Conservation (phyloP, 2,329 filamentous ascomycete genomes). For the Alternaria dauci region DNA sequence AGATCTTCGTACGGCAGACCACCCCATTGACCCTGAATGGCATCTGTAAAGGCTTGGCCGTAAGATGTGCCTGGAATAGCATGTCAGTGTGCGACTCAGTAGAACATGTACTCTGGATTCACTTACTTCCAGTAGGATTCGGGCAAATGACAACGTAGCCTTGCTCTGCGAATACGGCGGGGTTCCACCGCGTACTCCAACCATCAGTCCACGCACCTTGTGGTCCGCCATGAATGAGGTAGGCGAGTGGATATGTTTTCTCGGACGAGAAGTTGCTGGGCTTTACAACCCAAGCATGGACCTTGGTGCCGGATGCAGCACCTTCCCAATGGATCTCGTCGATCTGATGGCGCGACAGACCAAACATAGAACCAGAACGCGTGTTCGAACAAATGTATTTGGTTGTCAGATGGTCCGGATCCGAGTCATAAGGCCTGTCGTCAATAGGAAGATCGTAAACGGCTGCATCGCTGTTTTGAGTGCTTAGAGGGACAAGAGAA, state of each 20-base stretch:
- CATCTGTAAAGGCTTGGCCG: conserved; percentile 78
- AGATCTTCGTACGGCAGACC: conserved; percentile 85
- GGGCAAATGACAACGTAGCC: conserved; percentile 84
- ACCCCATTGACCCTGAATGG: conserved; percentile 83
- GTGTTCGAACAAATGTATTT: conserved; percentile 68
- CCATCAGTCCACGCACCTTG: conserved; percentile 78
- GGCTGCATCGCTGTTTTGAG: conserved; percentile 20
- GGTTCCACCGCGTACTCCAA: conserved; percentile 88
- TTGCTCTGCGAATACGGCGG: conserved; percentile 84
- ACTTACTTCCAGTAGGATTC: conserved; percentile 79
- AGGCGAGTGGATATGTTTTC: conserved; percentile 80
- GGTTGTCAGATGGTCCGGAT: conserved; percentile 37
- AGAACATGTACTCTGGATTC: neutral
- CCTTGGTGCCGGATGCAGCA: conserved; percentile 64
- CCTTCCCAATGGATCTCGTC: conserved; percentile 75
- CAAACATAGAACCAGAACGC: conserved; percentile 71
- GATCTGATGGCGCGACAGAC: conserved; percentile 69
- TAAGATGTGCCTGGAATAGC: conserved; percentile 64
- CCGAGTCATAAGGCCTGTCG: conserved; percentile 30
- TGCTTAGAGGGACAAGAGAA: conserved; percentile 60
- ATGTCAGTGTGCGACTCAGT: neutral
- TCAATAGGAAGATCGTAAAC: conserved; percentile 32
- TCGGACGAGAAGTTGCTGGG: conserved; percentile 69
- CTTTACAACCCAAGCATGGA: conserved; percentile 75
- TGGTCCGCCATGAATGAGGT: conserved; percentile 84